Base-by-base conservation (phyloP, 768 basidiomycete genomes). In the Hemileccinum rubropunctum region DNA sequence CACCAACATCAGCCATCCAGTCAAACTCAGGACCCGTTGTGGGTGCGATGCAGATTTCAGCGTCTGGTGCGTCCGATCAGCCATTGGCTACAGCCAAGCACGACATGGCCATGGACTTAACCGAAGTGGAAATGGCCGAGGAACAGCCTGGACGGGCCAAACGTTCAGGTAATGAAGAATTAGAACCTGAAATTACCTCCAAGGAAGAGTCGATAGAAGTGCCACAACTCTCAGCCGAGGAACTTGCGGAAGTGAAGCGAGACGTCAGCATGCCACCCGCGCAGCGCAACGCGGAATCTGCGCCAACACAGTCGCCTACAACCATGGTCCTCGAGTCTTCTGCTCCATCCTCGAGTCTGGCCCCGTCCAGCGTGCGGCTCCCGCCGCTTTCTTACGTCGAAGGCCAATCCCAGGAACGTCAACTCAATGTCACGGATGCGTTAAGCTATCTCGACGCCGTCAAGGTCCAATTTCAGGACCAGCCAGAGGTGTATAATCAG, bases 381-480 rank as follows among this genome's bases (percentile, higher is more conserved):
- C 56, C 58, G 33, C 44, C 56, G 1, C 47, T 66, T 34, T 45
- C 66, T 30, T 66, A 43, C 21, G 15, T 58, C 39, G 68, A 68
- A 28, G 57, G 51, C 3, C 66, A 69, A 36, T 34, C 53, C 10
- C 54, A 54, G 28, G 74, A 73, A 20, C 66, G 82, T 37, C 80
- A 74, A 43, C 70, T 83, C 57, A 82, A 83, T 47, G 82, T 83
- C 30, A 75, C 78, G 23, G 82, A 84, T 61, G 82, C 83, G 23
- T 64, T 84, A 48, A 76, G 74, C 56, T 84, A 84, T 63, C 72
- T 84, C 27, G 82, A 84, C 62, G 79, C 78, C 42, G 82, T 84
- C 66, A 84, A 84, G 64, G 61, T 75, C 38, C 80, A 78, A 58
- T 84, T 84, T 56, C 68, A 74, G 21, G 76, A 80, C 54, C 72